A percentile compares a stretch with the other conserved stretches of the same genome.
phyloP scores from a whole-genome alignment of 148 eudicot genomes.

The Pharnaceum exiguum region DNA sequence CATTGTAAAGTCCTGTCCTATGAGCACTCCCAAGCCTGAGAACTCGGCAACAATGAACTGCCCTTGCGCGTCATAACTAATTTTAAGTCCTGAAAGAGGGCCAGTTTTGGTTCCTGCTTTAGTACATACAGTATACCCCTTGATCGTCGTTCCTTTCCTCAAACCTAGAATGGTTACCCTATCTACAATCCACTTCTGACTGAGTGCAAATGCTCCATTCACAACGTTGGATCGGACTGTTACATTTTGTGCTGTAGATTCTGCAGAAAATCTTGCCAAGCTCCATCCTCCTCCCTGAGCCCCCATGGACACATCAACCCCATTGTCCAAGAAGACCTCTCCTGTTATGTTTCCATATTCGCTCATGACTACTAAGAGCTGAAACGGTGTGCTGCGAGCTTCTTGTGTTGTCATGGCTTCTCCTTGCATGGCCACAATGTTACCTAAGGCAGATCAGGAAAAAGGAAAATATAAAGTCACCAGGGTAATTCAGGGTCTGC shows the following conservation, averaged over 20 bases:
- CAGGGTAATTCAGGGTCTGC: neutral
- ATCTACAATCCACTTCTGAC: conserved; percentile 44
- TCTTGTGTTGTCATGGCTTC: conserved; percentile 59
- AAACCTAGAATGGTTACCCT: conserved; percentile 60
- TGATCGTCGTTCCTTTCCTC: conserved; percentile 12
- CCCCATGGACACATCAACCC: conserved; percentile 51
- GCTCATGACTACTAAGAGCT: conserved; percentile 49
- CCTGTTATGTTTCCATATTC: conserved; percentile 34
- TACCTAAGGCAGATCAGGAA: conserved; percentile 29
- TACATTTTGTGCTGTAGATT: conserved; percentile 13
- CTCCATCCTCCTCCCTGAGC: conserved; percentile 47
- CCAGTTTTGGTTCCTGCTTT: neutral
- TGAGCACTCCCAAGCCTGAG: conserved; percentile 25
- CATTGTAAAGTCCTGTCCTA: conserved; percentile 46
- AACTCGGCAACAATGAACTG: conserved; percentile 37
- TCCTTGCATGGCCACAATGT: conserved; percentile 63
- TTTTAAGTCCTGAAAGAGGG: neutral
- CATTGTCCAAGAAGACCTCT: conserved; percentile 64
- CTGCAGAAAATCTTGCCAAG: conserved; percentile 39
- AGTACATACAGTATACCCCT: conserved; percentile 2
- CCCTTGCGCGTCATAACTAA: conserved; percentile 14
- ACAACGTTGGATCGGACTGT: conserved; percentile 41
- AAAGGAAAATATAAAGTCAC: too few relatives aligned
- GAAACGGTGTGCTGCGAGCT: conserved; percentile 58
- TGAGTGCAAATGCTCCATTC: conserved; percentile 50